Evolutionary conservation across 2,329 filamentous ascomycete genomes (phyloP).

Genomic region (Piedraia hortae): DNA sequence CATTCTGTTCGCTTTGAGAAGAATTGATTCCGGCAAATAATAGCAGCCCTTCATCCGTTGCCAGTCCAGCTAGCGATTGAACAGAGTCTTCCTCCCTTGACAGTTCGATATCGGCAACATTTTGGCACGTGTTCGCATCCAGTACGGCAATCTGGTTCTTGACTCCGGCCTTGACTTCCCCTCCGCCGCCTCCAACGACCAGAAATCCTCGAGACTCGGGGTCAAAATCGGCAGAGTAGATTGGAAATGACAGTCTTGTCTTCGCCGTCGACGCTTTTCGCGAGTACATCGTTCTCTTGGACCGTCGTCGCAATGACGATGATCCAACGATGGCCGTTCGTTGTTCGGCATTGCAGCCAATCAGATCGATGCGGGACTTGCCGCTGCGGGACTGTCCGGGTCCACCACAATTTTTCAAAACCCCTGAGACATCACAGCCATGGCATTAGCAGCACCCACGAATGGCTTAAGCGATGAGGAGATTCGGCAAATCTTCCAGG

Average conservation of each 20-base stretch:
- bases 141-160: constrained; percentile 63
- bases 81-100: constrained; percentile 72
- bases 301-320: constrained; percentile 1
- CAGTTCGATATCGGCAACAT: constrained; percentile 49
- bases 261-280: constrained; percentile 25
- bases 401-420: too few species aligned
- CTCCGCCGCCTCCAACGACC: constrained; percentile 67
- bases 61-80: constrained; percentile 47
- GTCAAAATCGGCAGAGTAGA: constrained; percentile 74
- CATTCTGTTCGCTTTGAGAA: constrained; percentile 39
- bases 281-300: constrained; percentile 3
- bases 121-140: constrained; percentile 37
- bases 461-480: constrained; percentile 9
- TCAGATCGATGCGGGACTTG: too few species aligned
- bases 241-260: constrained; percentile 48
- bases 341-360: too few species aligned
- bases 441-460: too few species aligned
- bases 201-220: constrained; percentile 48
- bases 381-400: too few species aligned
- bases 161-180: constrained; percentile 53
- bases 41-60: constrained; percentile 27
- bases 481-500: constrained; percentile 4
- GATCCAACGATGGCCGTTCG: too few species aligned
- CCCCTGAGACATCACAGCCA: too few species aligned
- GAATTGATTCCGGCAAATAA: constrained; percentile 61